These are phyloP conservation scores for Cordia subcordata DNA, from an alignment of 257 asterid species.

Conservation along the genomic window DNA sequence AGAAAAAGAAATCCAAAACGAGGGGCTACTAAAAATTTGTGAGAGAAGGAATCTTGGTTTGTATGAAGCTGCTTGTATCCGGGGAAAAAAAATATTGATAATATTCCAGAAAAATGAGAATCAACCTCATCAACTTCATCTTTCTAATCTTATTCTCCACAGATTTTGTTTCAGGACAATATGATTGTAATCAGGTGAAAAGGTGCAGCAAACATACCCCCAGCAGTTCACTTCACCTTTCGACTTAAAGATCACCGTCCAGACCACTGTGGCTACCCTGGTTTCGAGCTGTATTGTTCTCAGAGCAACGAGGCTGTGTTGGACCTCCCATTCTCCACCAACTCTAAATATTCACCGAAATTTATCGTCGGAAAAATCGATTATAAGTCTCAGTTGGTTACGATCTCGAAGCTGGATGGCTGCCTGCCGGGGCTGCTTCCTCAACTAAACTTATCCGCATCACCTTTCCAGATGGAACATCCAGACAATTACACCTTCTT, in stretches of 20 bases:
- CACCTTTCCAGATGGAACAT: neutral
- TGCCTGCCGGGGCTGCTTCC: neutral
- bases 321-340: slow-evolving; percentile 10
- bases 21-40: too few species aligned
- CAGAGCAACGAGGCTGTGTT: neutral
- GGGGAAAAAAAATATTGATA: too few species aligned
- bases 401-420: neutral
- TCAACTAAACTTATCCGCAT: neutral
- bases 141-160: neutral
- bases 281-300: slow-evolving; percentile 4
- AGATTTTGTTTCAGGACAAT: neutral
- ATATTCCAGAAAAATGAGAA: neutral
- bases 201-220: neutral
- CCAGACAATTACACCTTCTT: neutral
- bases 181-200: neutral
- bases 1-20: too few species aligned
- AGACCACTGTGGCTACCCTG: slow-evolving; percentile 9
- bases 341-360: neutral
- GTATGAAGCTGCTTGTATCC: too few species aligned
- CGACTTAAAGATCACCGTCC: neutral
- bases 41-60: too few species aligned
- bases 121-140: neutral
- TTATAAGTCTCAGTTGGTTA: slow-evolving; percentile 2
- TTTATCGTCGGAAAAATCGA: neutral
- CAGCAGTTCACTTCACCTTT: neutral